Evolutionary conservation across 257 asterid species (phyloP).

Genomic region (Przewalskia tangutica): DNA sequence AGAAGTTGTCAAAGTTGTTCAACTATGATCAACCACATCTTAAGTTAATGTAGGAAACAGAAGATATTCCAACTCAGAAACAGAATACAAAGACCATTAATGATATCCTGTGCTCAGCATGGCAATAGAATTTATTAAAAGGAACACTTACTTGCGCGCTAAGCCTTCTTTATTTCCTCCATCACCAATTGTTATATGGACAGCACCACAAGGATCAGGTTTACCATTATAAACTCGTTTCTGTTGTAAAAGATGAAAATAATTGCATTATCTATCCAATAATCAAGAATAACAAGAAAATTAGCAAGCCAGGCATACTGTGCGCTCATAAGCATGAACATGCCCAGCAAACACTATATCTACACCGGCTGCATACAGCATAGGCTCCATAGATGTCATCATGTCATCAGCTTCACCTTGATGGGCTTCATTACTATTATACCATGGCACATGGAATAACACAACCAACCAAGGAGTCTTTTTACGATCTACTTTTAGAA

Average conservation of each 20-base stretch:
- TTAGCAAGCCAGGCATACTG: no score
- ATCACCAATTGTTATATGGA: slow-evolving; percentile 88
- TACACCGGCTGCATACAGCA: slow-evolving; percentile 67
- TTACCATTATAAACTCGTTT: slow-evolving; percentile 48
- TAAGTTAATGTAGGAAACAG: not conserved
- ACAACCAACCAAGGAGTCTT: slow-evolving; percentile 78
- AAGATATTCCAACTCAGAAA: no score
- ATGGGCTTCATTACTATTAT: slow-evolving; percentile 79
- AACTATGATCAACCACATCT: not conserved
- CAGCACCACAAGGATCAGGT: slow-evolving; percentile 65
- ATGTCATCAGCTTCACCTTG: slow-evolving; percentile 80
- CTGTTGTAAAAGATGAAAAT: slow-evolving; percentile 29
- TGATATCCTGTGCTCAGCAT: not conserved
- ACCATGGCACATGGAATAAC: slow-evolving; percentile 92
- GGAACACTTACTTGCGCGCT: slow-evolving; percentile 49
- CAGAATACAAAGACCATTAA: not conserved
- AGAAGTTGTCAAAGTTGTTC: not conserved
- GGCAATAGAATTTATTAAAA: not conserved
- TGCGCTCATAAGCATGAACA: slow-evolving; percentile 95
- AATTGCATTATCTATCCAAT: not conserved
- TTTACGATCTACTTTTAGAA: slow-evolving; percentile 53
- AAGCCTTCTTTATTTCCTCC: slow-evolving; percentile 96
- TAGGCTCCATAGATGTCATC: slow-evolving; percentile 75
- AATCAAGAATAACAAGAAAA: not conserved
- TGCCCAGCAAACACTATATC: slow-evolving; percentile 75